Base-by-base conservation (phyloP, 192 early-diverging fungal species). In the Chytriomyces sp. region DNA sequence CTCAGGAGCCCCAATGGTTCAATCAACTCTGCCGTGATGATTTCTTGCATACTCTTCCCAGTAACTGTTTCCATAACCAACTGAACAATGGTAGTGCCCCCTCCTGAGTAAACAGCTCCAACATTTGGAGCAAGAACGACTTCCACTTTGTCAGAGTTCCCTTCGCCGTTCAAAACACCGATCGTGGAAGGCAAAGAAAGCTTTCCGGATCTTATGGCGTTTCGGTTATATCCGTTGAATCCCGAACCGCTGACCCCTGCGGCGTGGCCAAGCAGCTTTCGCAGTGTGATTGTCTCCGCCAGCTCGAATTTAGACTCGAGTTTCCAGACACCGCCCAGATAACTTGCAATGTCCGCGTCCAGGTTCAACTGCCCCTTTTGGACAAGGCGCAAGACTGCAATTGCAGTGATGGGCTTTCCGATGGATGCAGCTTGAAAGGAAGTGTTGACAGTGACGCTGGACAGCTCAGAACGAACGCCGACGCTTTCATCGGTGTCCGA, bases 381-480 rank as follows among this genome's bases (percentile, higher is more conserved):
- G 23, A 84, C 82, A 11, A 84, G 45, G 13, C 73, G 45, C 48
- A 81, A 50, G 45, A 75, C 79, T 5, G 75, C 82, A 26, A 81
- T 53, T 18, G 64, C 75, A 5, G 80, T 76, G 6, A 84, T 62
- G 45, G 82, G 72, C 69, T 84, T 84, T 44, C 60, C 64, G 24
- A 84, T 65, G 24, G 80, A 81, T 9, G 80, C 80, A 10, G 70
- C 76, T 68, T 84, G 82, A 57, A 82, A 84, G 45, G 50, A 61
- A 45, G 82, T 79, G 9, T 45, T 35, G n/a, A 64, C 44, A 10
- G 69, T 50, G 18, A 16, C 44, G 43, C 8, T 35, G 8, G 61
- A 7, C 18, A 7, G 1, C 4, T 9, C 43, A 4, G 13, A 57
- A 13, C 53, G 16, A 45, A 16, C 20, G 8, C 66, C 66, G 16